Conservation (phyloP, 176 grass and related monocot species). For the Pontederia paniculata region DNA sequence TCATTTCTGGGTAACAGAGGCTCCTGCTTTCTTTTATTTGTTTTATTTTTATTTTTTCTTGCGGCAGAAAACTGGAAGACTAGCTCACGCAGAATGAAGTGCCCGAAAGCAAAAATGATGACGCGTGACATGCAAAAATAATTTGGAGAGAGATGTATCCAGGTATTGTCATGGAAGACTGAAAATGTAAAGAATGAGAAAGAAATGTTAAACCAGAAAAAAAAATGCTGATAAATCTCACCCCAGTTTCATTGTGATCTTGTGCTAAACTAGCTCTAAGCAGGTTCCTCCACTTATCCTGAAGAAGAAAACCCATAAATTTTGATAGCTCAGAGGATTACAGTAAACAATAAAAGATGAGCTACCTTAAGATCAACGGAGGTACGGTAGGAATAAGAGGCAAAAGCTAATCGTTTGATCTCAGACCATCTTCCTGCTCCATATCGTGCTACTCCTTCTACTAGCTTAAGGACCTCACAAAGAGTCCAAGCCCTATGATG, state of each 20-base stretch:
- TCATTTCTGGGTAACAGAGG: no score
- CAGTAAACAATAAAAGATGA: slow-evolving; percentile 5
- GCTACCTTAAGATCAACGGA: slow-evolving; percentile 96
- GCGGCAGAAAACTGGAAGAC: no score
- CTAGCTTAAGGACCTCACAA: slow-evolving; percentile 75
- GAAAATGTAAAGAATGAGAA: no score
- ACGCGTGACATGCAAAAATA: no score
- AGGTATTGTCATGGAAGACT: no score
- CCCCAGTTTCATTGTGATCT: slow-evolving; percentile 37
- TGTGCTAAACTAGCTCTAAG: slow-evolving; percentile 75
- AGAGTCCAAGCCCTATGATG: slow-evolving; percentile 96
- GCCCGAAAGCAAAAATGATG: no score
- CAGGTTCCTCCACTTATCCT: slow-evolving; percentile 99
- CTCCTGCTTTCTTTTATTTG: no score
- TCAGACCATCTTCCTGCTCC: slow-evolving; percentile 97
- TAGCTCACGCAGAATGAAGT: no score
- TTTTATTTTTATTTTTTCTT: no score
- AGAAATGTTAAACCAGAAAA: no score
- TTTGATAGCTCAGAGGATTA: not conserved
- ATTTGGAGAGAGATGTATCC: no score
- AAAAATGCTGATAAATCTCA: slow-evolving; percentile 16
- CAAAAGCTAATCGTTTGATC: slow-evolving; percentile 68
- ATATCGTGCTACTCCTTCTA: slow-evolving; percentile 73
- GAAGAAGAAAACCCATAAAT: slow-evolving; percentile 23
- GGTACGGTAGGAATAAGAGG: slow-evolving; percentile 88